Evolutionary conservation across 1,284 basidiomycete species (phyloP).

Genomic region (Trichosporon sp.): DNA sequence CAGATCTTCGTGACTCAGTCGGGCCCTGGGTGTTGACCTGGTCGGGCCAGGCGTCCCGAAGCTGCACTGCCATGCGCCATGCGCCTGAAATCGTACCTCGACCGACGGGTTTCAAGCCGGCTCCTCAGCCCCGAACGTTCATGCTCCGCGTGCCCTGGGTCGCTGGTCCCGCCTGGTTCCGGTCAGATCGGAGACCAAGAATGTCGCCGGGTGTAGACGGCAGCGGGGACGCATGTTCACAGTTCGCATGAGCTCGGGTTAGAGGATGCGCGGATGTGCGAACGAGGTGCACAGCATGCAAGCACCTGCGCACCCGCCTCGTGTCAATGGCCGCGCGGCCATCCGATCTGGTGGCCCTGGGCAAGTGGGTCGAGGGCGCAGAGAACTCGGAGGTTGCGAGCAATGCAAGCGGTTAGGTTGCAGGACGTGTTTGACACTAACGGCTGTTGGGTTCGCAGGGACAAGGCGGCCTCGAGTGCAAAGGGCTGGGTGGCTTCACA

Average conservation of each 20-base stretch:
- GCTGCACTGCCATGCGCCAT: not conserved
- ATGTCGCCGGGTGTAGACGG: not conserved
- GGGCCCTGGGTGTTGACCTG: too few relatives aligned
- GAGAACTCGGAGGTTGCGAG: not conserved
- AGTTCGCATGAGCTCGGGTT: too few relatives aligned
- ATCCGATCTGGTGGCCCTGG: not conserved
- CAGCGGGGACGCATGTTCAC: not conserved
- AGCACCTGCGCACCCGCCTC: not conserved
- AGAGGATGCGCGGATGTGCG: too few relatives aligned
- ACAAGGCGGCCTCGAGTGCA: not conserved
- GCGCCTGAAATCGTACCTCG: not conserved
- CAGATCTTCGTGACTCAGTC: not conserved
- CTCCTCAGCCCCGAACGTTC: not conserved
- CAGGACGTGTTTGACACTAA: slow-evolving; percentile 2
- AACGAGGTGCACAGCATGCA: not conserved
- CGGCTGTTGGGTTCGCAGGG: not conserved
- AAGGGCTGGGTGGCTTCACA: not conserved
- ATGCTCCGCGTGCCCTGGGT: not conserved
- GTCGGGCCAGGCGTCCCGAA: not conserved
- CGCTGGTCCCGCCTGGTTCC: too few relatives aligned
- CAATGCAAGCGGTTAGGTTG: not conserved
- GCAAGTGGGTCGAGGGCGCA: not conserved
- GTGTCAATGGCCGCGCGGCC: not conserved
- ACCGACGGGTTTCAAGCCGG: not conserved
- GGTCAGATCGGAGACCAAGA: too few relatives aligned